phyloP scores from a whole-genome alignment of 2,329 filamentous ascomycete genomes.

The Pseudonectria foliicola region DNA sequence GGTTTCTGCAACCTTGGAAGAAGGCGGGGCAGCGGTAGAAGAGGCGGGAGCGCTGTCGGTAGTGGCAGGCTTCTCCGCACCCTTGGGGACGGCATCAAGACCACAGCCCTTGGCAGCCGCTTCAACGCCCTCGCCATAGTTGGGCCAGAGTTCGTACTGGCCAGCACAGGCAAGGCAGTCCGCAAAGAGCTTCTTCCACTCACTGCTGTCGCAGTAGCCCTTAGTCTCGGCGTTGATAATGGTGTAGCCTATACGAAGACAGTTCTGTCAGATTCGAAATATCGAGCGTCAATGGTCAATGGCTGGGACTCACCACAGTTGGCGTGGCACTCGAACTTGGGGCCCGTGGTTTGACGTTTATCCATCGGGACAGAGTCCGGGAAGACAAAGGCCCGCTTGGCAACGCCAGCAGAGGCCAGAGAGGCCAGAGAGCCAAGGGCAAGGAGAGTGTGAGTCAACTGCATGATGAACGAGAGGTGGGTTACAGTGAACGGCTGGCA shows the following conservation, averaged over 20 bases:
- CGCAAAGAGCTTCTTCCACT: slow-evolving; percentile 35
- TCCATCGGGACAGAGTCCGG: slow-evolving; percentile 26
- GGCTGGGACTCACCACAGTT: slow-evolving; percentile 38
- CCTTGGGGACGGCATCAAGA: slow-evolving; percentile 18
- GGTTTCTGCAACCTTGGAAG: slow-evolving; percentile 2
- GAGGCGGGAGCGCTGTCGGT: slow-evolving; percentile 4
- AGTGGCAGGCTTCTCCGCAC: slow-evolving; percentile 4
- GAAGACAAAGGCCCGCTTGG: slow-evolving; percentile 18
- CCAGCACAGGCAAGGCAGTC: slow-evolving; percentile 39
- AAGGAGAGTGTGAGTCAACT: slow-evolving; percentile 17
- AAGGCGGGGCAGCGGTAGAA: slow-evolving; percentile 1
- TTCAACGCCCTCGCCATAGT: slow-evolving; percentile 32
- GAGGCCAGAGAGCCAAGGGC: slow-evolving; percentile 24
- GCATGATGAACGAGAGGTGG: slow-evolving; percentile 19
- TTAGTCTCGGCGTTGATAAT: slow-evolving; percentile 19
- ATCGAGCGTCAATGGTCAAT: no score
- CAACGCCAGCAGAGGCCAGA: slow-evolving; percentile 15
- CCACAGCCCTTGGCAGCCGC: slow-evolving; percentile 31
- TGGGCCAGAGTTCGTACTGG: slow-evolving; percentile 36
- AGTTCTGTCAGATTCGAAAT: background rate
- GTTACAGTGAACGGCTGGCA: slow-evolving; percentile 6
- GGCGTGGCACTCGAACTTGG: slow-evolving; percentile 41
- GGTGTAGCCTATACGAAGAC: slow-evolving; percentile 18
- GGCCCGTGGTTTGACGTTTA: slow-evolving; percentile 33
- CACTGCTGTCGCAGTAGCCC: slow-evolving; percentile 26